A percentile compares a stretch with the other conserved stretches of the same genome.
These are phyloP conservation scores for Ophiostoma australiae DNA, from an alignment of 2,329 filamentous ascomycete genomes.

Conservation along the genomic window DNA sequence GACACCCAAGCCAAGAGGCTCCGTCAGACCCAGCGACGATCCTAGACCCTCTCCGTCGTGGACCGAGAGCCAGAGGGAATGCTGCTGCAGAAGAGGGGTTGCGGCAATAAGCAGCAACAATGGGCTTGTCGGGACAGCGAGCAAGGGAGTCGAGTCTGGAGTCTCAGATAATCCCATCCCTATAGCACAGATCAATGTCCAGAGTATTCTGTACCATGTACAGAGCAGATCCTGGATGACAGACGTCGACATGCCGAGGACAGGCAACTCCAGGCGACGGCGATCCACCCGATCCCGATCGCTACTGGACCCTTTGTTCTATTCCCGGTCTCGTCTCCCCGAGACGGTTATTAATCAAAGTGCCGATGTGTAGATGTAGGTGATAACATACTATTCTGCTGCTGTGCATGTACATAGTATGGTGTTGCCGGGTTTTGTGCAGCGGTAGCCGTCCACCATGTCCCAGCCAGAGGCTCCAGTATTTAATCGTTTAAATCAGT, in stretches of 20 bases:
- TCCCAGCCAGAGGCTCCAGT: background rate
- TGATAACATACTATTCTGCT: no score
- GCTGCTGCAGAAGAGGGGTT: slow-evolving; percentile 9
- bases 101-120: background rate
- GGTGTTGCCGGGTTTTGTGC: no score
- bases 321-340: background rate
- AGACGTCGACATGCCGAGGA: background rate
- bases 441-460: no score
- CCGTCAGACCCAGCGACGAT: slow-evolving; percentile 6
- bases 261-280: background rate
- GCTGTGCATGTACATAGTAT: no score
- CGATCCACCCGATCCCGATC: slow-evolving; percentile 4
- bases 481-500: background rate
- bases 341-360: background rate
- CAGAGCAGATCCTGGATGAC: background rate
- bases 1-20: slow-evolving; percentile 8
- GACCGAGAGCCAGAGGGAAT: slow-evolving; percentile 6
- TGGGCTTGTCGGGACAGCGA: background rate
- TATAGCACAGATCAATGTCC: background rate
- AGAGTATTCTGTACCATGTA: background rate
- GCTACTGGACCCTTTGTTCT: slow-evolving; percentile 1
- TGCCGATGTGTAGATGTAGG: background rate
- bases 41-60: background rate
- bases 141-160: background rate
- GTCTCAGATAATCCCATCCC: no score